Conservation (phyloP, 352 stramenopile genomes). For the Phytophthora quininea region DNA sequence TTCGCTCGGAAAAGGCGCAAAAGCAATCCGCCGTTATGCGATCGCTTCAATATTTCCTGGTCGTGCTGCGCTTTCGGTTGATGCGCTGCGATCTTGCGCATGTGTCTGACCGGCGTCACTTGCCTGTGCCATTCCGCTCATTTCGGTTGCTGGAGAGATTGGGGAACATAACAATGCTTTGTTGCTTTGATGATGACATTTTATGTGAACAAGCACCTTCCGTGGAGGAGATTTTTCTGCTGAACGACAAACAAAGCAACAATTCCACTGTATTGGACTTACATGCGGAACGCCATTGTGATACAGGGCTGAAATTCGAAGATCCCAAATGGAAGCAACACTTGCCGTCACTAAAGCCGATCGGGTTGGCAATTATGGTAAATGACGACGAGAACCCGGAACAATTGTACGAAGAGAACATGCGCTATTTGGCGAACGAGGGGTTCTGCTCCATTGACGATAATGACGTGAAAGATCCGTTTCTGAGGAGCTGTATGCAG, state of each 20-base stretch:
- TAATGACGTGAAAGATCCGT: constrained; percentile 39
- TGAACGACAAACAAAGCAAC: constrained; percentile 74
- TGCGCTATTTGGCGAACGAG: constrained; percentile 81
- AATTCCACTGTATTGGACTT: constrained; percentile 79
- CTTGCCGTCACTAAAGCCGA: constrained; percentile 77
- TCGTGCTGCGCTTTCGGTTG: constrained; percentile 70
- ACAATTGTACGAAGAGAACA: constrained; percentile 64
- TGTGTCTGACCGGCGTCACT: constrained; percentile 36
- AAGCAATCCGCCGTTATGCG: constrained; percentile 70
- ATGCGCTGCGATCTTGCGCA: constrained; percentile 62
- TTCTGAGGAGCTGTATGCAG: constrained; percentile 72
- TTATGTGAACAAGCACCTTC: constrained; percentile 81
- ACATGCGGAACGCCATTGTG: constrained; percentile 70
- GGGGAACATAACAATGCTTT: constrained; percentile 87
- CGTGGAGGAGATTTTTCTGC: constrained; percentile 85
- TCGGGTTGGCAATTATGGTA: constrained; percentile 80
- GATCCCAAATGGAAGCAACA: constrained; percentile 86
- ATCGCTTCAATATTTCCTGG: constrained; percentile 77
- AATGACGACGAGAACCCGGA: constrained; percentile 80
- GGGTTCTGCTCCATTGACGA: constrained; percentile 32
- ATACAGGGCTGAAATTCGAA: constrained; percentile 87
- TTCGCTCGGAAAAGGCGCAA: constrained; percentile 71
- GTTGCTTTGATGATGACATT: constrained; percentile 89
- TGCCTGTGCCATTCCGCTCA: constrained; percentile 73
- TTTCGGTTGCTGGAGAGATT: constrained; percentile 83